phyloP scores from a whole-genome alignment of 257 asterid genomes.

The Coffea canephora region DNA sequence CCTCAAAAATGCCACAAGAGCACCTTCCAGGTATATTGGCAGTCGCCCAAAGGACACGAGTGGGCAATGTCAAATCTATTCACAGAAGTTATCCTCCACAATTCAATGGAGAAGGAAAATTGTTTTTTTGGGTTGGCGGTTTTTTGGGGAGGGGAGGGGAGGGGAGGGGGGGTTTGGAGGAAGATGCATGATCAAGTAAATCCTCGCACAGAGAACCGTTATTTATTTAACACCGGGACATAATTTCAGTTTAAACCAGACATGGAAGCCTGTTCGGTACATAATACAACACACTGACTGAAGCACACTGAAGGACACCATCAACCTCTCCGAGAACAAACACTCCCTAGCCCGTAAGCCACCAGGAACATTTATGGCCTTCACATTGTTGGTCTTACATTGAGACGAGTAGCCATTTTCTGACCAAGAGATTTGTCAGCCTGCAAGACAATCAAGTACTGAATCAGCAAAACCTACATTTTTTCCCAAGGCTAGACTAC shows the following conservation, averaged over 20 bases:
- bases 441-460: conserved; percentile 25
- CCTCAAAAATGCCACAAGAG: too few species aligned
- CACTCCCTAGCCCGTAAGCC: not conserved
- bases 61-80: too few species aligned
- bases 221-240: not conserved
- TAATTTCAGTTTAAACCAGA: not conserved
- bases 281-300: conserved; percentile 1
- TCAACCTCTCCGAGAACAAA: conserved; percentile 3
- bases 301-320: not conserved
- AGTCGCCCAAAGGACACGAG: too few species aligned
- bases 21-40: too few species aligned
- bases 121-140: too few species aligned
- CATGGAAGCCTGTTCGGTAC: not conserved
- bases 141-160: too few species aligned
- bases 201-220: not conserved
- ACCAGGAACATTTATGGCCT: conserved; percentile 13
- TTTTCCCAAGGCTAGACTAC: not conserved
- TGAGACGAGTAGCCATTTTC: conserved; percentile 67
- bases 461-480: not conserved
- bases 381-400: conserved; percentile 66
- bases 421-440: conserved; percentile 75
- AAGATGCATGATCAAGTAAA: not conserved
- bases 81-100: too few species aligned
- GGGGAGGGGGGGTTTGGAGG: too few species aligned
- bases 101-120: too few species aligned